Percentiles rank a stretch among this genome's conserved stretches.
Conservation (phyloP, 2,329 filamentous ascomycete genomes). For the Exophiala sp. region DNA sequence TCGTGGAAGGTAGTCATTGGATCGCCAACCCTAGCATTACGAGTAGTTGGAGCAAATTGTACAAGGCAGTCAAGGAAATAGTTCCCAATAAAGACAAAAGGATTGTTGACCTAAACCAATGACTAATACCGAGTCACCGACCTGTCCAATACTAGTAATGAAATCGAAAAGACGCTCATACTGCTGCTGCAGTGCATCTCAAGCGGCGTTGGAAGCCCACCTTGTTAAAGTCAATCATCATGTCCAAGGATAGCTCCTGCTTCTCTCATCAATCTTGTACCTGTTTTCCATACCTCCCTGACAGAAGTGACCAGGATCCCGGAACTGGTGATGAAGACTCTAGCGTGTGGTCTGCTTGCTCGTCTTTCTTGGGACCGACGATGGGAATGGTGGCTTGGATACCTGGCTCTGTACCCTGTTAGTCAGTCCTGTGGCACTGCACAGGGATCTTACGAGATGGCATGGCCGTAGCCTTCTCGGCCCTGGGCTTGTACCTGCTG, state of each 20-base stretch:
- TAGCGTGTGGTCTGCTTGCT: neutral
- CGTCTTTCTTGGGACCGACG: neutral
- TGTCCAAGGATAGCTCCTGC: neutral
- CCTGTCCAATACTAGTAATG: neutral
- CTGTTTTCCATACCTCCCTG: neutral
- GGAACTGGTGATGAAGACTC: neutral
- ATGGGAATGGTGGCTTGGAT: neutral
- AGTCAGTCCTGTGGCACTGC: neutral
- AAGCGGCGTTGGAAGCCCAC: neutral
- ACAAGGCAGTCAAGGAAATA: neutral
- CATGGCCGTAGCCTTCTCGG: neutral
- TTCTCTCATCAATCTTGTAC: neutral
- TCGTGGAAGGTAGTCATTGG: no score
- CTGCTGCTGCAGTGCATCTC: neutral
- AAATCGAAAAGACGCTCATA: neutral
- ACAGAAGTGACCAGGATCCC: neutral
- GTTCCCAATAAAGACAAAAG: neutral
- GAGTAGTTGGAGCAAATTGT: neutral
- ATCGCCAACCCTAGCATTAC: no score
- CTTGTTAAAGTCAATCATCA: neutral
- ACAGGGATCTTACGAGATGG: neutral
- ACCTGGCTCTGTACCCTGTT: neutral
- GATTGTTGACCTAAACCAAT: neutral
- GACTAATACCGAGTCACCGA: neutral
- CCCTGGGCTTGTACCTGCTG: neutral